Evolutionary conservation across 2,329 filamentous ascomycete genomes (phyloP), one percentile per base, ranked within the genome.

Genomic region (Blastomyces parvus): DNA sequence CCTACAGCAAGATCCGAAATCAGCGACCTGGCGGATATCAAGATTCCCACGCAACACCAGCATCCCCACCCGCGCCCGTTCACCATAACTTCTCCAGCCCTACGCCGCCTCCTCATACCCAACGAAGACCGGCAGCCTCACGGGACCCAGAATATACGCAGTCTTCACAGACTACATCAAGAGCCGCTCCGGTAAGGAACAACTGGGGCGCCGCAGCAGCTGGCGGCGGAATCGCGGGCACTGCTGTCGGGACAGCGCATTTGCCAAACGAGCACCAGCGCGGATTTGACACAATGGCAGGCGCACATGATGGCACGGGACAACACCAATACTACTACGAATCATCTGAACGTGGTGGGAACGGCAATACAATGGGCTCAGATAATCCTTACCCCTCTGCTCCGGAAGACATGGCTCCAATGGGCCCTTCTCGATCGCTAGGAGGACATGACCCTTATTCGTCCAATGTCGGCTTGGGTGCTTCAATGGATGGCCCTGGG

Each of bases 201-300:
- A 89, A 90, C 72, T 84, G 87, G 67, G 81, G 86, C 65, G 79
- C 84, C 59, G 74, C 79, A 48, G 84, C 87, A 19, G 80, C 82
- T n/a, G 64, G 61, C 17, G 64, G 63, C 68, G 87, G 86, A 63
- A 85, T 90, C 74, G 81, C 86, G 38, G 86, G 86, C 62, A 84
- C 89, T 64, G 87, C 88, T 48, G 80, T 86, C 69, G 84, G 79
- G 62, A 83, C 88, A 59, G 86, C 87, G 59, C 86, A 87, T 69
- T 81, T 36, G 68, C 81, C 44, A 60, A 84, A 86, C 74, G 80
- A 84, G 65, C 79, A 86, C 65, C 83, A 88, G 68, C 87, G 86
- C 74, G 87, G 86, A 30, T 68, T 87, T 64, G 83, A 88, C 62
- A 85, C 86, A 57, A 80, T 86, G 73, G 79, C 81, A 70, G 78